Base-by-base conservation (phyloP, 176 grass and related monocot genomes). In the Triticum urartu region DNA sequence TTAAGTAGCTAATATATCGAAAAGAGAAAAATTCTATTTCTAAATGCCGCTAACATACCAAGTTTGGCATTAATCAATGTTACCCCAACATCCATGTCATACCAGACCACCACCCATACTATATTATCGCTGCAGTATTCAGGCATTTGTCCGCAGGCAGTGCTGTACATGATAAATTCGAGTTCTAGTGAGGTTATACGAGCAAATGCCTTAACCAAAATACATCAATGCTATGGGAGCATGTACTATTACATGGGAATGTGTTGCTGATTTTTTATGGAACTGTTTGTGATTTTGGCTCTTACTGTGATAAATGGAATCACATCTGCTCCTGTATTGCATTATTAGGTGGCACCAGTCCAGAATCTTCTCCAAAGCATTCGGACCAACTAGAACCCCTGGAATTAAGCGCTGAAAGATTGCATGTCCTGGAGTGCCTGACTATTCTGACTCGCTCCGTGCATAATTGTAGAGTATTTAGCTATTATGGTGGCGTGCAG, bases 401-500 rank as follows among this genome's bases (percentile, higher is more conserved):
- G 69, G 88, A 48, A 89, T 90, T 89, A 72, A 92, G 83, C 52
- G 84, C 81, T 26, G 93, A 95, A 78, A 89, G 68, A 62, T 87
- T 98, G 50, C 60, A 78, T 90, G 86, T 93, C 81, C 82, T 98
- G 83, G 91, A 93, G 48, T 98, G 93, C 84, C 80, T 95, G 32
- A 81, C 89, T 72, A 95, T 98, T 84, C 32, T 98, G 82, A 90
- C 93, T 68, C 83, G 93, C 58, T 98, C 95, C 28, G 83, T 93
- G 81, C 95, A 95, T 78, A 98, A 95, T 79, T 98, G 93, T 79
- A 94, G 85, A 90, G 93, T 89, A 90, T 98, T 98, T 95, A 91
- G 89, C 79, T 98, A 98, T 84, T 95, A 98, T 84, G 93, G 95
- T 87, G 95, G 95, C 68, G 77, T 98, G 67, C 91, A 95, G 66